These are phyloP conservation scores for Lasiodiplodia sp. DNA, from an alignment of 2,329 filamentous ascomycete genomes.

Conservation along the genomic window DNA sequence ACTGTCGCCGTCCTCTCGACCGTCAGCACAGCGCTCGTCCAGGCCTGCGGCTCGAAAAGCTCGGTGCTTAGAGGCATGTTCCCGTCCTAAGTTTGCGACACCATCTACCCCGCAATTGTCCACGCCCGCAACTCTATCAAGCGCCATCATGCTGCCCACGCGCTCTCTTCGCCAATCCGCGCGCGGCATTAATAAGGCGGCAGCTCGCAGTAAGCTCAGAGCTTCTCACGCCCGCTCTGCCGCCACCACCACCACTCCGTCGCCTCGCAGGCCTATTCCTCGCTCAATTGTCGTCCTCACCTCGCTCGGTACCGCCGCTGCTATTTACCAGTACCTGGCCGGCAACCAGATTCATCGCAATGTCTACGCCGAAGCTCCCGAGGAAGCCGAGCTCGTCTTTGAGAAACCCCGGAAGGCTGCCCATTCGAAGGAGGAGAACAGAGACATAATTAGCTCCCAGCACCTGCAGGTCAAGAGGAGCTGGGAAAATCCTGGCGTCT, in stretches of 20 bases:
- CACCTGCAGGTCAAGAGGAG: slow-evolving; percentile 88
- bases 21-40: slow-evolving; percentile 8
- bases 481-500: slow-evolving; percentile 83
- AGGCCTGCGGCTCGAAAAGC: not conserved
- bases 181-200: slow-evolving; percentile 28
- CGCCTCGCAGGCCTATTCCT: slow-evolving; percentile 47
- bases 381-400: slow-evolving; percentile 59
- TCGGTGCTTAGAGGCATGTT: not conserved
- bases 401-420: slow-evolving; percentile 68
- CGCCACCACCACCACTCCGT: not conserved
- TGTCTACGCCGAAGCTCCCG: slow-evolving; percentile 58
- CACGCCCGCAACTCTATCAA: not conserved
- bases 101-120: slow-evolving; percentile 1
- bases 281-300: slow-evolving; percentile 53
- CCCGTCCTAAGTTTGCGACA: not conserved
- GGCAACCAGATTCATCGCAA: slow-evolving; percentile 39
- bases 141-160: slow-evolving; percentile 24
- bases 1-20: slow-evolving; percentile 1
- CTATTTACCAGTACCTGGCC: slow-evolving; percentile 33
- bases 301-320: slow-evolving; percentile 52
- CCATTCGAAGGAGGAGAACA: slow-evolving; percentile 71
- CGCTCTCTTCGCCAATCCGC: slow-evolving; percentile 30
- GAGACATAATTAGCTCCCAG: slow-evolving; percentile 81
- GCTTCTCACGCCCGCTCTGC: slow-evolving; percentile 13
- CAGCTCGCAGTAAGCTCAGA: slow-evolving; percentile 4